Base-by-base conservation (phyloP, 169 alveolate species). In the Plasmodium vinckei region DNA sequence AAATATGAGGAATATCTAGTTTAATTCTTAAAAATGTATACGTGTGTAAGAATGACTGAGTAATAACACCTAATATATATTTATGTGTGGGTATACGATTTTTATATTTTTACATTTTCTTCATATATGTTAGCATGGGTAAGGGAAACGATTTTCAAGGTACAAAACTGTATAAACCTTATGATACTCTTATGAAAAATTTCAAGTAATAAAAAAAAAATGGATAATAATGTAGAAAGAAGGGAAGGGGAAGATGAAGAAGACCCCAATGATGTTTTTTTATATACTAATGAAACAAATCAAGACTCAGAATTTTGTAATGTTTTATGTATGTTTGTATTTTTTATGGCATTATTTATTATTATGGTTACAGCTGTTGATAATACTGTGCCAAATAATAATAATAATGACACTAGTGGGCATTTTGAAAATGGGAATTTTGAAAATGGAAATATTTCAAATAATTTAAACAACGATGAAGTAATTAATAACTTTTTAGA, bases 261-360 rank as follows among this genome's bases (percentile, higher is more conserved):
- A n/a, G 77, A 65, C 5, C n/a, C 69, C 17, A 61, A 51, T 39
- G 75, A 64, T 49, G 51, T 79, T 4, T 79, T 79, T 69, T 23
- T 79, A 15, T 79, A 79, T 59, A 57, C 25, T 25, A 42, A 15
- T 17, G 84, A 79, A 79, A 60, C 49, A 13, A 59, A 57, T 23
- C 47, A 64, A 7, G 89, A 25, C 1, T 64, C 79, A n/a, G 89
- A 79, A 47, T 79, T 82, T 0, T 79, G 89, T 27, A 79, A 79
- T 56, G 47, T 79, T 21, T 39, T 79, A 25, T 79, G 89, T 67
- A 47, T 79, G 21, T 49, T 79, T 23, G 70, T 79, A 23, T 68
- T 79, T 27, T 79, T 79, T 56, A 65, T 79, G 65, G 65, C 84
- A 19, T 23, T 79, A 56, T 79, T 79, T 47, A 65, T 64, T 46